Evolutionary conservation across 192 early-diverging fungal species (phyloP).

Genomic region (Backusella psychrophila): DNA sequence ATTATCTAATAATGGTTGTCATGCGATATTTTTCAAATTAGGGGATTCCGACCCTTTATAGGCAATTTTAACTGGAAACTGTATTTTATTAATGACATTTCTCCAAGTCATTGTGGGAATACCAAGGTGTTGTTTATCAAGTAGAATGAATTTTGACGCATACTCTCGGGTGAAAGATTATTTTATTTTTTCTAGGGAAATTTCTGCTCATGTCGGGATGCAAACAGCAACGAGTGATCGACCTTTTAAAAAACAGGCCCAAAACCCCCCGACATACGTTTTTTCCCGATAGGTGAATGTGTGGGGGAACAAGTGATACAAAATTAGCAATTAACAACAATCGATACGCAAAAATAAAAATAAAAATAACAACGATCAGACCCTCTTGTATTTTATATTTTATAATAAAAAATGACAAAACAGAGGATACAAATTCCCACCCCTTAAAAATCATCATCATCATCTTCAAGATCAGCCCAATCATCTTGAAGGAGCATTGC

Average conservation of each 20-base stretch:
- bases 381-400: background rate
- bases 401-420: conserved; percentile 13
- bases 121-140: background rate
- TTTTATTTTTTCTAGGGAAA: background rate
- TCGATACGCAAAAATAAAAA: background rate
- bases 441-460: conserved; percentile 28
- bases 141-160: background rate
- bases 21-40: background rate
- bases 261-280: conserved; percentile 1
- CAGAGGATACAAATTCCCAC: background rate
- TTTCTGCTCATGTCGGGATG: background rate
- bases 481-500: conserved; percentile 66
- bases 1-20: background rate
- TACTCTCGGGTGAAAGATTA: background rate
- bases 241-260: background rate
- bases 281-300: background rate
- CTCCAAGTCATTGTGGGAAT: background rate
- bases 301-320: background rate
- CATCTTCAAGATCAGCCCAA: conserved; percentile 62
- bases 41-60: background rate
- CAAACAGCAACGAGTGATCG: background rate
- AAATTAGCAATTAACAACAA: background rate
- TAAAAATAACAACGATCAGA: background rate
- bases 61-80: conserved; percentile 4
- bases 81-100: background rate